Evolutionary conservation across 2,329 filamentous ascomycete species (phyloP).

Genomic region (Ambrosiella beaveri): DNA sequence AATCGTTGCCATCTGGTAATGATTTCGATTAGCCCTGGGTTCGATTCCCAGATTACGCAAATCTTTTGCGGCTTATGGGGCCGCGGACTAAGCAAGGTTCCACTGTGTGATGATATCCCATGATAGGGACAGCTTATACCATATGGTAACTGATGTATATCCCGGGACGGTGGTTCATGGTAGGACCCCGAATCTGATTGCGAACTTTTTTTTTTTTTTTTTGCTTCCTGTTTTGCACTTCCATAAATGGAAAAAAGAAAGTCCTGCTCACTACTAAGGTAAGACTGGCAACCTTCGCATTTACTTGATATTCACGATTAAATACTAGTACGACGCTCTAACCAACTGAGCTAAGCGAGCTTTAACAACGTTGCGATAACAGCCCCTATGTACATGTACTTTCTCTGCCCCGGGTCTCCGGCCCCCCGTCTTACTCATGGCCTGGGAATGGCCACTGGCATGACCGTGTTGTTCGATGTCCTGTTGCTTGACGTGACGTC

Average conservation of each 20-base stretch:
- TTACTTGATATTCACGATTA: constrained; percentile 4
- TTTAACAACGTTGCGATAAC: not conserved
- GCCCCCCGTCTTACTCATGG: not conserved
- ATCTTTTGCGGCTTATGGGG: not conserved
- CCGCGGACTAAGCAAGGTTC: not conserved
- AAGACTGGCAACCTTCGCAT: constrained; percentile 11
- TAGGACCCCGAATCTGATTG: constrained; percentile 10
- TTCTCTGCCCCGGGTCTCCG: not conserved
- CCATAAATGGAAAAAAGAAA: not conserved
- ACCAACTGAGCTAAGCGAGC: constrained; percentile 11
- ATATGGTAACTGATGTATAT: constrained; percentile 11
- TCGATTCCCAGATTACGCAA: constrained; percentile 13
- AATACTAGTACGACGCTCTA: constrained; percentile 11
- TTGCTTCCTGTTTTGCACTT: not conserved
- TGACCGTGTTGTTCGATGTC: not conserved
- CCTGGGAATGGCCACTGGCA: not conserved
- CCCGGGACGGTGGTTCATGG: constrained; percentile 10
- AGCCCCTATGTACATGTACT: not conserved
- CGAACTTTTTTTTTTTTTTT: constrained; percentile 5
- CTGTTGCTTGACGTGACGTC: too few species aligned
- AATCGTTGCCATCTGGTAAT: constrained; percentile 13
- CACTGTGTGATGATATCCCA: constrained; percentile 11
- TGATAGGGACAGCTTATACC: constrained; percentile 13
- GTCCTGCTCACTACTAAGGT: constrained; percentile 11
- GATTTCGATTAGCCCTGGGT: constrained; percentile 13